Base-by-base conservation (phyloP, 2,329 filamentous ascomycete genomes). In the Ceratocystis variospora region DNA sequence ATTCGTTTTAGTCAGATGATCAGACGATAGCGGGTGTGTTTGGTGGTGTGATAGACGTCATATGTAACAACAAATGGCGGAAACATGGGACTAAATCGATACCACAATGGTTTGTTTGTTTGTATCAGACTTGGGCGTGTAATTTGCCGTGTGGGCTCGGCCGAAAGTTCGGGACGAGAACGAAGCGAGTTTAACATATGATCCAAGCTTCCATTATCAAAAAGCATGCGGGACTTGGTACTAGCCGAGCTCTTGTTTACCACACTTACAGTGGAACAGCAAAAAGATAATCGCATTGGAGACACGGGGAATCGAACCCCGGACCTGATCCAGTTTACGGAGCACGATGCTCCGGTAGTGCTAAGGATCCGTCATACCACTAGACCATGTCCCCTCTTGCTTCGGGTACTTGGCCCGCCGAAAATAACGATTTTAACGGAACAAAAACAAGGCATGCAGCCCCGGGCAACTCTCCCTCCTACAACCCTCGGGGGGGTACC, bases 291-390 rank as follows among this genome's bases (percentile, higher is more conserved):
- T 12, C 31, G 50, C 53, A 46, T 17, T 53, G 59, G 59, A 63
- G 48, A 67, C 61, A 64, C 46, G 46, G 65, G 61, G 62, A 67
- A 67, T 66, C 65, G 65, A 66, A 66, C 65, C 65, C 65, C 65
- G 65, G 65, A 66, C 65, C 65, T 66, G 65, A 66, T 66, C 65
- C 65, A 66, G 33, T 10, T 10, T 7, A 2, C 22, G 37, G 61
- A 63, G 53, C 17, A 33, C 12, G 17, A 45, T 31, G 61, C 33
- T 64, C 25, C 53, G 44, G 55, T 1, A 2, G 45, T 67, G 66
- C 66, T 67, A 67, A 67, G 66, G 66, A 64, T 67, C 66, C 62
- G 66, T 67, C 66, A 67, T 67, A 67, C 48, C 62, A 53, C 62
- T 50, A 64, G 62, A 64, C 48, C 61, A 62, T 62, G 61, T 62